Evolutionary conservation across 2,329 filamentous ascomycete genomes (phyloP), one percentile per base, ranked within the genome.

Genomic region (Xylaria sp.): DNA sequence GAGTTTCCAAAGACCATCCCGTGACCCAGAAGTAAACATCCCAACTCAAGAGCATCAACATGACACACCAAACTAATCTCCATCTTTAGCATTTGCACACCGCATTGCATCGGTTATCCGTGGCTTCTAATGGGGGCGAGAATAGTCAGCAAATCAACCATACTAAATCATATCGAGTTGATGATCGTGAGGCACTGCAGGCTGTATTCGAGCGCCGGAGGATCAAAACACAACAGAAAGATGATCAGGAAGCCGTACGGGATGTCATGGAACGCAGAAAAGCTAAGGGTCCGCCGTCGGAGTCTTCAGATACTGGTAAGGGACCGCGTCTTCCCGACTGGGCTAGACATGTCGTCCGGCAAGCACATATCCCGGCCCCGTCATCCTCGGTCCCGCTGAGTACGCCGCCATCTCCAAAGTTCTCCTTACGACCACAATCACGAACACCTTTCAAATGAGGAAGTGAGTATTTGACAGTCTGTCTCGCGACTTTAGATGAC

Each of bases 311-410:
- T 66, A 37, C 10, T 57, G 13, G 12, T 27, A 75, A 72, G 51
- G 68, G 69, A 4, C 73, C 72, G 59, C 71, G 71, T 54, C 73
- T 78, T 23, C 76, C 75, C 18, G 47, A n/a, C 32, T 78, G 77
- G 76, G 77, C 77, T 57, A 70, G 51, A 25, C 59, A 73, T 40
- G 70, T 76, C 25, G 69, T 77, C 29, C 60, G 69, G 25, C 70
- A 72, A 65, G 70, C 70, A 27, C 71, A 71, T 23, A 70, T 71
- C 29, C 44, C 71, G 18, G 55, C 67, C n/a, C 71, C 72, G 12
- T 66, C 73, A 27, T 63, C 71, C 3, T 61, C 72, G 18, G 35
- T 40, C 9, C 42, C 68, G 9, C 50, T 55, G 13, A 57, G 29
- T 42, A 32, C 71, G 2, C 58, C 71, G 2, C 27, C 71, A 8